These are phyloP conservation scores for Psophocarpus tetragonolobus DNA, from an alignment of 306 rosid species.

Conservation along the genomic window DNA sequence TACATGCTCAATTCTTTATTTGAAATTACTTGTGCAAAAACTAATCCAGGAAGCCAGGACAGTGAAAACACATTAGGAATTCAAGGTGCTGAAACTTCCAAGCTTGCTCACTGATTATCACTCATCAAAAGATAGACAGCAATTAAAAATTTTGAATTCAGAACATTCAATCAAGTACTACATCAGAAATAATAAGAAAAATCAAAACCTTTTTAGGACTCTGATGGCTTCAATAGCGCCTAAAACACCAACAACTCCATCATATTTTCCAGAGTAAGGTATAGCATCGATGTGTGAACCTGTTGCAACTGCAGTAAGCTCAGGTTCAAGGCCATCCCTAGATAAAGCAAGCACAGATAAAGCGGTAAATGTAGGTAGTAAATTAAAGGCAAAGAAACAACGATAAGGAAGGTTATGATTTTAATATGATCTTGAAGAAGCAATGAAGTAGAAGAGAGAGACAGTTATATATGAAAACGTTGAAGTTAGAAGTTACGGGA, in stretches of 20 bases:
- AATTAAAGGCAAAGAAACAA: neutral
- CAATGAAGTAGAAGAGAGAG: neutral
- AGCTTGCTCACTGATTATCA: slow-evolving; percentile 4
- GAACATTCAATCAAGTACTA: slow-evolving; percentile 1
- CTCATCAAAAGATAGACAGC: slow-evolving; percentile 25
- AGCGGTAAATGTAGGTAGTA: neutral
- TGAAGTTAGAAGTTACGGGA: neutral
- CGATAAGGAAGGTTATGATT: neutral
- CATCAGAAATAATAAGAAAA: slow-evolving; percentile 27
- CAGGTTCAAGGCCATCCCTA: slow-evolving; percentile 79
- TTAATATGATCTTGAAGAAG: slow-evolving; percentile 21
- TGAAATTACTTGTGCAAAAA: neutral
- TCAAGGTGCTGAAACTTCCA: slow-evolving; percentile 20
- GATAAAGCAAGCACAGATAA: slow-evolving; percentile 31
- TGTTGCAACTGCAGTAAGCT: slow-evolving; percentile 84
- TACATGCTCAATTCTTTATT: neutral
- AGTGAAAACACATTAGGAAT: slow-evolving; percentile 15
- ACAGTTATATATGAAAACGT: neutral
- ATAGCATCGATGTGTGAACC: slow-evolving; percentile 98
- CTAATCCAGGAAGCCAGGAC: neutral
- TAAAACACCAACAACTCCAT: slow-evolving; percentile 95
- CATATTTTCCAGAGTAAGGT: slow-evolving; percentile 96
- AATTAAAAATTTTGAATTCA: neutral
- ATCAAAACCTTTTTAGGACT: slow-evolving; percentile 69
- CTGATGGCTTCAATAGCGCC: slow-evolving; percentile 98